Conservation (phyloP, 176 grass and related monocot genomes). For the Hsuehochloa calcarea region DNA sequence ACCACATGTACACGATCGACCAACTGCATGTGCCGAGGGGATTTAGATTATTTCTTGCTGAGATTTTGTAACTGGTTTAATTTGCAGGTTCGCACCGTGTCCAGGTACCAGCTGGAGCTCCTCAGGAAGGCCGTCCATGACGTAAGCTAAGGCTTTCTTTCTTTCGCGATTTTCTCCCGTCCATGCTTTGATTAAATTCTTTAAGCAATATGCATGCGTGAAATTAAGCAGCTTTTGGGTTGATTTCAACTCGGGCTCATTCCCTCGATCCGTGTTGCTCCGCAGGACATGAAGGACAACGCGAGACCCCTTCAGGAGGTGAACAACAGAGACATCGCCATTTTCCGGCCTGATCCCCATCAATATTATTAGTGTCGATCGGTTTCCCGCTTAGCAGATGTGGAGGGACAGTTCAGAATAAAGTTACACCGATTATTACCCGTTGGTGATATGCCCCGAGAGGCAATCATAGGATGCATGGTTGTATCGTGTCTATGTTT, state of each 20-base stretch:
- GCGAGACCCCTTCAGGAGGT: conserved; percentile 56
- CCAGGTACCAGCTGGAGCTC: conserved; percentile 50
- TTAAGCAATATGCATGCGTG: background rate
- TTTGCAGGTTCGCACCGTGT: conserved; percentile 58
- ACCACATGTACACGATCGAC: background rate
- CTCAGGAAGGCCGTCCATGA: conserved; percentile 70
- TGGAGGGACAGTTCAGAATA: background rate
- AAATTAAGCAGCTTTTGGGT: background rate
- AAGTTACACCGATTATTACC: background rate
- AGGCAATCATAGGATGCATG: no score
- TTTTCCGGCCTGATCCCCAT: conserved; percentile 32
- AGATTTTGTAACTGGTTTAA: background rate
- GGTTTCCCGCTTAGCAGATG: background rate
- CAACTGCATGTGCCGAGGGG: background rate
- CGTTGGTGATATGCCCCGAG: no score
- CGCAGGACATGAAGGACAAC: conserved; percentile 57
- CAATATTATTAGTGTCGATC: background rate
- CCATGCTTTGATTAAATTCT: background rate
- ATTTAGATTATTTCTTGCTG: background rate
- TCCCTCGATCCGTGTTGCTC: background rate
- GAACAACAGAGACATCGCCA: conserved; percentile 44
- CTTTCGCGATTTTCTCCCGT: background rate
- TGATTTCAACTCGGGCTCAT: background rate
- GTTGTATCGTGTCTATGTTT: no score
- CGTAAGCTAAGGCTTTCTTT: conserved; percentile 39